Conservation (phyloP, 1,284 basidiomycete genomes). For the Ganoderma lucidum region DNA sequence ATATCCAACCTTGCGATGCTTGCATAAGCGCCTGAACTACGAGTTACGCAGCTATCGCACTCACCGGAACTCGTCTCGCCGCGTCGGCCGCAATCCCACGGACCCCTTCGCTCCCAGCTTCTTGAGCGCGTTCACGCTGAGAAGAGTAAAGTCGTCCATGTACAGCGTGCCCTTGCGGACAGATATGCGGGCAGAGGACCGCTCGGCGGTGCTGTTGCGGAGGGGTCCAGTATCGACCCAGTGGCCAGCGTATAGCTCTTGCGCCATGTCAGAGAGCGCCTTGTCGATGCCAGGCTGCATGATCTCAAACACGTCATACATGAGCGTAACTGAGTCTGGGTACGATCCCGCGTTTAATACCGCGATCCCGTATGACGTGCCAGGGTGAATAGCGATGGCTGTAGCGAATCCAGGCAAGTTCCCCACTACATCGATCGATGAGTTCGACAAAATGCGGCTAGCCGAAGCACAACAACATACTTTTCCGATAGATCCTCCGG, state of each 20-base stretch:
- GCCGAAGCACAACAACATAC: conserved; percentile 20
- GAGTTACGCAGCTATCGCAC: neutral
- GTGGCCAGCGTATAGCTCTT: conserved; percentile 44
- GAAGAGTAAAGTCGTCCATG: conserved; percentile 43
- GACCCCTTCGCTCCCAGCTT: conserved; percentile 37
- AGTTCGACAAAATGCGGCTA: neutral
- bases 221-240: conserved; percentile 40
- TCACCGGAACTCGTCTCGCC: conserved; percentile 51
- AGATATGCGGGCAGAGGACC: conserved; percentile 38
- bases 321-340: conserved; percentile 46
- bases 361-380: conserved; percentile 55
- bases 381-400: conserved; percentile 52
- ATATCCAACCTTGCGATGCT: conserved; percentile 24
- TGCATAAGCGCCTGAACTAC: neutral
- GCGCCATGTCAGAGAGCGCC: conserved; percentile 42
- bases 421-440: conserved; percentile 44
- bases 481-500: conserved; percentile 48
- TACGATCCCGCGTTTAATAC: conserved; percentile 53
- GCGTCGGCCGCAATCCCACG: conserved; percentile 47
- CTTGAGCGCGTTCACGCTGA: conserved; percentile 41
- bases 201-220: neutral
- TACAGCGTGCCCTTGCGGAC: conserved; percentile 46
- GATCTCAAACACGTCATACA: conserved; percentile 46
- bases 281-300: conserved; percentile 52
- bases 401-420: conserved; percentile 54